Evolutionary conservation across 2,329 filamentous ascomycete species (phyloP), one percentile per base, ranked within the genome.

Genomic region (Mycogone perniciosa): DNA sequence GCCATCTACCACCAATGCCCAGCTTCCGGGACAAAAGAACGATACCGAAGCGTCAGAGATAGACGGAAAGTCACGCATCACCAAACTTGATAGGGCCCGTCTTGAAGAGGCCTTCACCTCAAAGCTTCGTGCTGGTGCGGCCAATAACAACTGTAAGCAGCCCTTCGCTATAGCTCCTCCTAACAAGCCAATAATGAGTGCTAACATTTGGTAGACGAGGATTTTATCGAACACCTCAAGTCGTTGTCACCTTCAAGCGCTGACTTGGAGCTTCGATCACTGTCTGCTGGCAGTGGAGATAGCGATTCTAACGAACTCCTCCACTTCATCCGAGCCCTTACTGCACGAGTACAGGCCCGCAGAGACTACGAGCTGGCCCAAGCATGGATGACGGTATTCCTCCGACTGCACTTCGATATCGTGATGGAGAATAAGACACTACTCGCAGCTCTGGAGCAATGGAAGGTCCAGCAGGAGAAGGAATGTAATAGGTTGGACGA

Each of bases 381-480:
- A 68, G 89, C 90, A 0, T 99, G 93, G 92, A 97, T 99, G 90
- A 85, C 86, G 2, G 92, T 97, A 1, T 95, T 97, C 62, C 66
- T 99, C 53, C 81, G 85, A 44, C 72, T 96, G 38, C 92, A 97
- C 67, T 80, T 79, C 56, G 79, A 82, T 57, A 56, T 76, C 35
- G 68, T 80, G 39, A 72, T 72, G 70, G 75, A 71, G 63, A 79
- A 62, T 66, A 70, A 73, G 56, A 61, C 67, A 31, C 67, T 92
- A 10, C 74, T 82, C 42, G 71, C 68, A 1, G 81, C 80, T 43
- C 69, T 96, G 54, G 67, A 69, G 47, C 76, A 79, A 59, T 96
- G 89, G 88, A 84, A 84, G 66, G 69, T 68, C 30, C 81, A 86
- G 60, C 87, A 92, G 67, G 82, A 84, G 65, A 75, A 72, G 60